Base-by-base conservation (phyloP, 2,329 filamentous ascomycete species). In the Cladorrhinum sp. region DNA sequence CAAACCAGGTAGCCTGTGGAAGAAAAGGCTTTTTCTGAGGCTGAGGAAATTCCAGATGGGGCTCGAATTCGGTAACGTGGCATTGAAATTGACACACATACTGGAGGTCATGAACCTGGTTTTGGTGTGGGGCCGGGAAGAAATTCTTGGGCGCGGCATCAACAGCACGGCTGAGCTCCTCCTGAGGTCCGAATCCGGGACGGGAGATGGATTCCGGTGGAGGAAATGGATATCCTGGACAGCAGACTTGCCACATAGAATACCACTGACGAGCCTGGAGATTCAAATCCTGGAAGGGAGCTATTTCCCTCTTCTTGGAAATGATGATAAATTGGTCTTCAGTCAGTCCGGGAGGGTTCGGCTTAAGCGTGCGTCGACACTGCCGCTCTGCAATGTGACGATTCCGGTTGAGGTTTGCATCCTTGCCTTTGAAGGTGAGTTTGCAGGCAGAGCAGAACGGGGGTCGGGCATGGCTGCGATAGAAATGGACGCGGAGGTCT, bases 401-500 rank as follows among this genome's bases (percentile, higher is more conserved):
- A 18, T 24, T 12, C 7, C 16, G 49, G 26, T 51, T 18, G 16
- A 14, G 3, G 23, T 51, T 26, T 12, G 24, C 42, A 4, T 23
- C 24, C 23, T 26, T 51, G 5, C 49, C 49, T 14, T 24, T 24
- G 24, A 51, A 51, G 7, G 14, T 8, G 9, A 6, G 2, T 14
- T 28, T 51, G 54, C 54, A 56, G 3, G 9, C 9, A n/a, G 23
- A 6, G 20, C 56, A 58, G 20, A 58, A 53, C 4, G 18, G 6
- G 1, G 42, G 33, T 30, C 53, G 57, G 9, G 26, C 10, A 18
- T 58, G 57, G 20, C 14, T 12, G 12, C 57, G 49, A 20, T 53
- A 1, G 23, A 58, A 14, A 20, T 58, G 57, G 26, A 28, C 26
- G 20, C 49, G 57, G 18, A 58, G n/a, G 24, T 54, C 57, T n/a